phyloP scores from a whole-genome alignment of 2,329 filamentous ascomycete species.

The Didymella glomerata region DNA sequence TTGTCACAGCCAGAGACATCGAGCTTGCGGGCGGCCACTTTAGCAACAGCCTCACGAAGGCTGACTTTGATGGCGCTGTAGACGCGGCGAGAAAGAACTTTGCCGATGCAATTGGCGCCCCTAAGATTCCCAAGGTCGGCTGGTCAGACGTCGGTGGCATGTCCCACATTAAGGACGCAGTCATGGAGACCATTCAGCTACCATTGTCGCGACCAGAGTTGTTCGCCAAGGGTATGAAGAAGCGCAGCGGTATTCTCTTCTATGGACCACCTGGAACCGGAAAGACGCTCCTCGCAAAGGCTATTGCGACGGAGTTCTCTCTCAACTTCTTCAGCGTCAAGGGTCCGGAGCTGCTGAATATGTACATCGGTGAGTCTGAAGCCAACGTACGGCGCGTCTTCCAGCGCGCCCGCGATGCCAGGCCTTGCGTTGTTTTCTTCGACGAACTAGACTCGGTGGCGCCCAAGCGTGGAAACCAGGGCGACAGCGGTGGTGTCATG shows the following conservation, averaged over 20 bases:
- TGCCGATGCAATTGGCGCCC: constrained; percentile 94
- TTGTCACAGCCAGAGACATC: constrained; percentile 79
- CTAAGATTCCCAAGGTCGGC: constrained; percentile 95
- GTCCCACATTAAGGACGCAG: constrained; percentile 93
- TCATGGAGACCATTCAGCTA: constrained; percentile 94
- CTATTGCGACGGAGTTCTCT: constrained; percentile 91
- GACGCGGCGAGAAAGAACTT: constrained; percentile 98
- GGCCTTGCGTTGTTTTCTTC: constrained; percentile 92
- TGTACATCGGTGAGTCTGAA: constrained; percentile 96
- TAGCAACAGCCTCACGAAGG: constrained; percentile 78
- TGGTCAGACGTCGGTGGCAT: constrained; percentile 97
- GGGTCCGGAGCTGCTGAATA: constrained; percentile 88
- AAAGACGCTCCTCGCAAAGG: constrained; percentile 91
- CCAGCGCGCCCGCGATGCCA: constrained; percentile 82
- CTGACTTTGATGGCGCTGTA: constrained; percentile 91
- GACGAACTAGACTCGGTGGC: constrained; percentile 93
- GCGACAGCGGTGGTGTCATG: constrained; percentile 97
- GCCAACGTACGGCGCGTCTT: constrained; percentile 91
- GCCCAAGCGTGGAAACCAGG: constrained; percentile 95
- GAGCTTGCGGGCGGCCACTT: constrained; percentile 84
- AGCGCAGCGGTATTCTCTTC: constrained; percentile 90
- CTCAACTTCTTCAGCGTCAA: constrained; percentile 96
- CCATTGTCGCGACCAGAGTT: constrained; percentile 90
- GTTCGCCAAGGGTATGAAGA: constrained; percentile 98
- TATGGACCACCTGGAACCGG: constrained; percentile 91